Base-by-base conservation (phyloP, 139 green algal species). In the Eudorina sp. region DNA sequence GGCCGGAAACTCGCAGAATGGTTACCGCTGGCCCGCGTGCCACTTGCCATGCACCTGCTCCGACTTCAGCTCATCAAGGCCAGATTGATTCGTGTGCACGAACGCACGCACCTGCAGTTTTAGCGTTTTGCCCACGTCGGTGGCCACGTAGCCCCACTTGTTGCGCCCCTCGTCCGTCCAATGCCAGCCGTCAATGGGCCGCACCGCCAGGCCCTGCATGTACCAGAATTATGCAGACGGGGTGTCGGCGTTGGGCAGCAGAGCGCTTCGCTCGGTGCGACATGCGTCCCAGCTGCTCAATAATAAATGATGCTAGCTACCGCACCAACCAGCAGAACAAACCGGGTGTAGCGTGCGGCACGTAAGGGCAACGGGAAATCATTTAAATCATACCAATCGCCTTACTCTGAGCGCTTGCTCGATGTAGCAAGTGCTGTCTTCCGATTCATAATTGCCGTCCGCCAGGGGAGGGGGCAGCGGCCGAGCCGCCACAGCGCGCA, bases 111-210 rank as follows among this genome's bases (percentile, higher is more conserved):
- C 78, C 78, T 85, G 43, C 0, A 85, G 29, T 21, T 55, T 25
- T 55, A 85, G 78, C 48, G 31, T 23, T 6, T 27, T 11, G 55
- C 55, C 38, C 23, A 40, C 4, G 25, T 73, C 53, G 36, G n/a
- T 21, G 13, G 78, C 78, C 78, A 85, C 78, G 11, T 31, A 85
- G 78, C 78, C 78, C 78, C 78, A 85, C 78, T 85, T 85, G 55
- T 40, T 40, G 53, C 78, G 78, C 53, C 55, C 55, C 55, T 85
- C 78, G 55, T 85, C 55, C 8, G 78, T 85, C 55, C 58, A 85
- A 7, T 41, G 21, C 78, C 78, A 85, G 4, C 78, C 78, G 21
- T 31, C 40, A 9, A 46, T 23, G 0, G 78, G 78, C 21, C 13
- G 21, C 78, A 31, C 55, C 18, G 74, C 38, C 14, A 83, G 48